These are phyloP conservation scores for Microcyclospora pomicola DNA, from an alignment of 2,329 filamentous ascomycete genomes.

Conservation along the genomic window DNA sequence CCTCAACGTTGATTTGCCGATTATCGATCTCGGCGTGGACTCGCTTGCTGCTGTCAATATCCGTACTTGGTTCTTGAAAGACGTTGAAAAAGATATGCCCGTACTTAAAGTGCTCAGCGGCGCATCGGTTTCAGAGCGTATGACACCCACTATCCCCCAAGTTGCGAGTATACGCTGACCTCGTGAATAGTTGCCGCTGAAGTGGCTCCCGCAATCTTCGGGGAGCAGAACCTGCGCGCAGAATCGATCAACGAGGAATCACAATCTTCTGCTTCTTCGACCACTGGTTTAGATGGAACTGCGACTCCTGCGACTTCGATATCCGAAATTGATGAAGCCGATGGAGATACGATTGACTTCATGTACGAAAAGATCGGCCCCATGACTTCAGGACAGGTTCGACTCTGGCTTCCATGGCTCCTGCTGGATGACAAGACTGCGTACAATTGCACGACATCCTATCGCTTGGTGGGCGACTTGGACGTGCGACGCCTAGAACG, in stretches of 20 bases:
- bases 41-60: slow-evolving; percentile 28
- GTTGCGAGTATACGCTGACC: no score
- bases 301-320: no score
- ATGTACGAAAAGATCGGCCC: slow-evolving; percentile 1
- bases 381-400: slow-evolving; percentile 3
- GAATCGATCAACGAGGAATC: no score
- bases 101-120: background rate
- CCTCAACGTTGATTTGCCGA: no score
- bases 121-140: no score
- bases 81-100: slow-evolving; percentile 20
- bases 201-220: no score
- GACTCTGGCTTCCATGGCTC: slow-evolving; percentile 5
- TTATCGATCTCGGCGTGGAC: slow-evolving; percentile 14
- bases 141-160: no score
- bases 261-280: background rate
- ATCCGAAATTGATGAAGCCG: background rate
- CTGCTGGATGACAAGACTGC: slow-evolving; percentile 6
- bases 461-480: no score
- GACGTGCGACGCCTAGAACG: background rate
- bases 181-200: no score
- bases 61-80: slow-evolving; percentile 37
- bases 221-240: no score
- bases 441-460: slow-evolving; percentile 3
- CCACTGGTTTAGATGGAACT: background rate
- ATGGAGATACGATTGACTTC: background rate